Percentiles rank a stretch among this genome's conserved stretches.
phyloP scores from a whole-genome alignment of 2,329 filamentous ascomycete species.

The Botryosphaeria dothidea region DNA sequence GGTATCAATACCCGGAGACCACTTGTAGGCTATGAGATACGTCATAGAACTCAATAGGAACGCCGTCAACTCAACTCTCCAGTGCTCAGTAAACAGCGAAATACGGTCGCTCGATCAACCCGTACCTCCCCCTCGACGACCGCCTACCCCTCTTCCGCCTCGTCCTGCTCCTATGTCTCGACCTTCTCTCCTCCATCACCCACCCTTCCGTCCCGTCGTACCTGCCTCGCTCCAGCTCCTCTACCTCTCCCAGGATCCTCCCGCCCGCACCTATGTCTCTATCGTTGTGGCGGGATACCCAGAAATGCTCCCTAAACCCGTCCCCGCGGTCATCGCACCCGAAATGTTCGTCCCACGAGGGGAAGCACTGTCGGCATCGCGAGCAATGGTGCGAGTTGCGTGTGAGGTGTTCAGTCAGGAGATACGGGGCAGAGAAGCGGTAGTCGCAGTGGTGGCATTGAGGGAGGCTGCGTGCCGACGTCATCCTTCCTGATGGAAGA shows the following conservation, averaged over 20 bases:
- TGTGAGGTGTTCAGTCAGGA: background rate
- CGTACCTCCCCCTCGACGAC: background rate
- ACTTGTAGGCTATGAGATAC: background rate
- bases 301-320: background rate
- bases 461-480: background rate
- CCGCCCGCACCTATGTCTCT: background rate
- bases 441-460: constrained; percentile 5
- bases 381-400: constrained; percentile 4
- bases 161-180: background rate
- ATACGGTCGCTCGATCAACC: background rate
- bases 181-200: background rate
- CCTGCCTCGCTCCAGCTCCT: background rate
- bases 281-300: background rate
- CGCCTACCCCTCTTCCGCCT: background rate
- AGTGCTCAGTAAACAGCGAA: no score
- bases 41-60: no score
- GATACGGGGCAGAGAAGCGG: background rate
- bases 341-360: background rate
- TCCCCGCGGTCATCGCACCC: background rate
- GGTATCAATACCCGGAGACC: background rate
- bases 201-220: background rate
- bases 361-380: constrained; percentile 3
- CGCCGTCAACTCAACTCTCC: no score
- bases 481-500: background rate
- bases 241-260: background rate